Evolutionary conservation across 495 filamentous ascomycete species (phyloP), one percentile per base, ranked within the genome.

Genomic region (Aspergillus ostianus): DNA sequence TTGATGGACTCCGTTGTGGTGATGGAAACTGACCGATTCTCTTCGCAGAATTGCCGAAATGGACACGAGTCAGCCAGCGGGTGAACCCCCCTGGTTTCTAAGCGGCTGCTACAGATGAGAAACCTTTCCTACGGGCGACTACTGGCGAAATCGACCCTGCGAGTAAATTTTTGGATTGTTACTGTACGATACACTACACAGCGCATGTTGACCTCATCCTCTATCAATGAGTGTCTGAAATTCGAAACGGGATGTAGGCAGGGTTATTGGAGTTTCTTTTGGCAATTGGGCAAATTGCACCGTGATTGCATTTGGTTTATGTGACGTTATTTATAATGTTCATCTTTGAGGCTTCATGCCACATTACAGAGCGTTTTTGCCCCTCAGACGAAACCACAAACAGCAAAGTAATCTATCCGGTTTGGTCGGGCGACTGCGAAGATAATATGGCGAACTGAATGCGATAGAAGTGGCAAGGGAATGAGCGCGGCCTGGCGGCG

Each of bases 51-150:
- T 74, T 96, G 49, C 93, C 93, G 47, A 97, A 97, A 77, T 97
- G 93, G 93, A 97, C 93, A 57, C 84, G 93, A 80, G 87, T 97
- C 53, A 92, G 89, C 57, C 93, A 97, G 75, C 81, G 93, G 73
- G 65, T 97, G 64, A 97, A 97, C 76, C 93, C 93, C 51, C 93
- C 93, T 51, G 93, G 93, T 67, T 97, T 93, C 73, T 97, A 87
- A 85, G 59, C 59, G 46, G 23, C 32, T 51, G 55, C 8, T 29
- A 18, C 21, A 13, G 10, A 27, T n/a, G 53, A 7, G 29, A 15
- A 56, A 48, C 51, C 47, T 48, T 54, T 36, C 53, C 58, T 15
- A 41, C 36, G 36, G 36, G 36, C 36, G 36, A 41, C 13, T 41
- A 41, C 13, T 10, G 36, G 13, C 36, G 36, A 17, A 41, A 41